These are phyloP conservation scores for Knufia fluminis DNA, from an alignment of 2,329 filamentous ascomycete genomes.

Conservation along the genomic window DNA sequence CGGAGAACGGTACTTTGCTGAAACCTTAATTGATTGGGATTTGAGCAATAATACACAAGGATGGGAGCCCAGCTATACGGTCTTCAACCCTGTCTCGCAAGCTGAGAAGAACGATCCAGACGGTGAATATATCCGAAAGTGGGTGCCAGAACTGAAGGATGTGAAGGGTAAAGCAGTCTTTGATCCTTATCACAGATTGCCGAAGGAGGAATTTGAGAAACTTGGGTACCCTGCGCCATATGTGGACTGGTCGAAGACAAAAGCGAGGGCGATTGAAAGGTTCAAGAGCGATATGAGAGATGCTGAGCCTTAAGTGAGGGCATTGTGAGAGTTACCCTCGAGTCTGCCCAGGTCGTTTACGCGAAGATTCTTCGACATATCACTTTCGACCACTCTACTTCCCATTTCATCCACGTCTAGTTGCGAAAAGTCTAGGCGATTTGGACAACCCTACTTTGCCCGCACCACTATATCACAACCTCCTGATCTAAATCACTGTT, in stretches of 20 bases:
- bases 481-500: no score
- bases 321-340: no score
- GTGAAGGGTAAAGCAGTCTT: conserved; percentile 48
- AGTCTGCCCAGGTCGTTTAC: no score
- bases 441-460: no score
- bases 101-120: conserved; percentile 68
- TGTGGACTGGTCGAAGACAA: conserved; percentile 58
- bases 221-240: conserved; percentile 60
- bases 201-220: conserved; percentile 44
- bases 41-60: conserved; percentile 43
- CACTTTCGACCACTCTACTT: no score
- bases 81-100: conserved; percentile 71
- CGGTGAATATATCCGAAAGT: conserved; percentile 62
- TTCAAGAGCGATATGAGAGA: conserved; percentile 52
- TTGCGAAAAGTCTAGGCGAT: no score
- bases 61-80: conserved; percentile 45
- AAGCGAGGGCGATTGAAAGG: conserved; percentile 53
- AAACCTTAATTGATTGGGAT: conserved; percentile 33
- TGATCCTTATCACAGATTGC: conserved; percentile 37
- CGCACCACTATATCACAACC: no score
- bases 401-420: no score
- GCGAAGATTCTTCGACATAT: no score
- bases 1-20: conserved; percentile 44
- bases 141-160: conserved; percentile 59
- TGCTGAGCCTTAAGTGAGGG: conserved; percentile 15